A percentile compares a stretch with the other conserved stretches of the same genome.
These are phyloP conservation scores for Arthrobotrys musiformis DNA, from an alignment of 2,329 filamentous ascomycete species.

Conservation along the genomic window DNA sequence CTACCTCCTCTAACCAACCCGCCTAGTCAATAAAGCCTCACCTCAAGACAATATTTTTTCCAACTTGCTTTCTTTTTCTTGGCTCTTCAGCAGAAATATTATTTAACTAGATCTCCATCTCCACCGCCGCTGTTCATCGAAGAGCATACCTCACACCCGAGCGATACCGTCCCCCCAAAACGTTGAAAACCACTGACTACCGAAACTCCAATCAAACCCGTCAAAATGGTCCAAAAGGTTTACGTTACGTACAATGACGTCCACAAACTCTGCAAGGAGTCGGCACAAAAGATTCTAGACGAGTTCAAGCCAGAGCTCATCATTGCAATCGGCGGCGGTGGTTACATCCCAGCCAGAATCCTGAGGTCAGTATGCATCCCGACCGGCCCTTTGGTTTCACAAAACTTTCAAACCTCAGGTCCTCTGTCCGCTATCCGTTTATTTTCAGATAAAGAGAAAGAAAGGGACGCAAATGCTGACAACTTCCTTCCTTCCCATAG, in stretches of 20 bases:
- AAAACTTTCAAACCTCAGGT: background rate
- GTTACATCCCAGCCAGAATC: conserved; percentile 96
- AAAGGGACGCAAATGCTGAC: background rate
- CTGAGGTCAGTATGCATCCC: conserved; percentile 71
- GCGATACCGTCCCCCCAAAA: background rate
- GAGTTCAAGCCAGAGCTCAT: conserved; percentile 93
- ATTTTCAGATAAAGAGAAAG: background rate
- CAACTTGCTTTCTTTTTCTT: background rate
- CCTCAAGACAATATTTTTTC: background rate
- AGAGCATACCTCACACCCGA: background rate
- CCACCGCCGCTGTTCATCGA: background rate
- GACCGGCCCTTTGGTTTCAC: background rate
- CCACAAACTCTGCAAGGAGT: conserved; percentile 94
- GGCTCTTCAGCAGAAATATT: background rate
- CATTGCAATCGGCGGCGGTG: conserved; percentile 91
- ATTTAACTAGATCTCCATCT: background rate
- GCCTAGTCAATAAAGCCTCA: background rate
- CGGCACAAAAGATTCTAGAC: conserved; percentile 81
- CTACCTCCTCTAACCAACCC: too few species aligned
- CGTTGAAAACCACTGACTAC: background rate
- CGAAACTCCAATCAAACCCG: background rate
- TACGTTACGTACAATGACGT: conserved; percentile 96
- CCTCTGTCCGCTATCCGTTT: background rate
- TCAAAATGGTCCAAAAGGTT: conserved; percentile 79
- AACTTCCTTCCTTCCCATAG: conserved; percentile 59